Percentiles rank a stretch among this genome's conserved stretches.
Conservation (phyloP, 352 stramenopile species). For the Pythium diclinum region DNA sequence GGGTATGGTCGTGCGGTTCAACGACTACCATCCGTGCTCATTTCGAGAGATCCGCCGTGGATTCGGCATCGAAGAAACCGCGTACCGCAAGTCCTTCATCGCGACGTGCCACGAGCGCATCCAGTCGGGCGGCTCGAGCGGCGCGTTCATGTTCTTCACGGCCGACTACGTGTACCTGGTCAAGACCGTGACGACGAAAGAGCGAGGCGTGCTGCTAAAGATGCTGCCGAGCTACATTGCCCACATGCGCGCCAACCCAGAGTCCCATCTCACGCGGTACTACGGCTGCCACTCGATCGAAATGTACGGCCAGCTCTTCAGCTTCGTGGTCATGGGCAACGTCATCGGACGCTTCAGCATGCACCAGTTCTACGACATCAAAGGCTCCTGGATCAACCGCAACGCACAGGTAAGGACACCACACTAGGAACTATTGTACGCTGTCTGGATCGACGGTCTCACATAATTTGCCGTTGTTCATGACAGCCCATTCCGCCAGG, state of each 20-base stretch:
- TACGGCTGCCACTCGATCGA: constrained; percentile 88
- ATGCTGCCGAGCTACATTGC: constrained; percentile 83
- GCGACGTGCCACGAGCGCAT: constrained; percentile 83
- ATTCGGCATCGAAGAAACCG: constrained; percentile 70
- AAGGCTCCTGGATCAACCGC: constrained; percentile 86
- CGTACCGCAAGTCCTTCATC: constrained; percentile 79
- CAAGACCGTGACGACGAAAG: constrained; percentile 80
- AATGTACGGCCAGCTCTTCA: constrained; percentile 88
- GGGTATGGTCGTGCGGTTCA: constrained; percentile 76
- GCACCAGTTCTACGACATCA: constrained; percentile 90
- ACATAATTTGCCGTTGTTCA: not conserved
- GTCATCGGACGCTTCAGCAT: constrained; percentile 78
- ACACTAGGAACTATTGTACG: not conserved
- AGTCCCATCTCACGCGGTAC: constrained; percentile 85
- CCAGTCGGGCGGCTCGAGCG: constrained; percentile 77
- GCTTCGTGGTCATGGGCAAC: constrained; percentile 92
- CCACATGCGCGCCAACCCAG: constrained; percentile 78
- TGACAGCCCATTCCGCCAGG: constrained; percentile 64
- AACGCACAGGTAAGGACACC: constrained; percentile 60
- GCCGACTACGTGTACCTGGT: constrained; percentile 85
- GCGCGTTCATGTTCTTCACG: constrained; percentile 91
- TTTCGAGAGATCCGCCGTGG: constrained; percentile 81
- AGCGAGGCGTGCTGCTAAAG: constrained; percentile 73
- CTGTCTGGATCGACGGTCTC: not conserved
- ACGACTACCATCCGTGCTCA: constrained; percentile 32